Evolutionary conservation across 2,329 filamentous ascomycete species (phyloP).

Genomic region (Ophiocordyceps camponoti-rufipedis): DNA sequence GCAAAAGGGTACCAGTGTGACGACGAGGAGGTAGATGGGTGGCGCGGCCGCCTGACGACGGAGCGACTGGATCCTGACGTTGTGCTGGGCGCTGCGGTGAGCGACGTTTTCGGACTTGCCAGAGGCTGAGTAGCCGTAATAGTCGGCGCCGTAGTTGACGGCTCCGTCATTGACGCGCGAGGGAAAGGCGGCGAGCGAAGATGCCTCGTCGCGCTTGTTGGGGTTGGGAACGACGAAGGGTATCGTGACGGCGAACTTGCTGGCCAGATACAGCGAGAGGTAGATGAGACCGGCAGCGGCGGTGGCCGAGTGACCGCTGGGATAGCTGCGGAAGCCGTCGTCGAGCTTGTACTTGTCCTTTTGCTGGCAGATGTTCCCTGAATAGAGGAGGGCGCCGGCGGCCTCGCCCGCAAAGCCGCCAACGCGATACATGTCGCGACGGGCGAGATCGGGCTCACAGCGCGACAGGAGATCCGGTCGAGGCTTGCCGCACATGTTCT

Average conservation of each 20-base stretch:
- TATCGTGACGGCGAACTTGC: conserved; percentile 59
- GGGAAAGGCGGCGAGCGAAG: conserved; percentile 48
- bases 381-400: conserved; percentile 49
- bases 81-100: conserved; percentile 8
- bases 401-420: conserved; percentile 37
- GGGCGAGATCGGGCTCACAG: conserved; percentile 56
- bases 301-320: conserved; percentile 37
- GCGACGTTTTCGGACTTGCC: conserved; percentile 8
- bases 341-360: conserved; percentile 41
- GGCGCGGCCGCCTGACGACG: conserved; percentile 66
- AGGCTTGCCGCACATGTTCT: conserved; percentile 52
- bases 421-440: conserved; percentile 41
- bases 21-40: conserved; percentile 56
- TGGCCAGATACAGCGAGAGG: conserved; percentile 70
- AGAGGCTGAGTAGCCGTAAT: conserved; percentile 2
- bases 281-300: conserved; percentile 70
- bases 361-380: conserved; percentile 57
- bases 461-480: conserved; percentile 69
- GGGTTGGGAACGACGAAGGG: conserved; percentile 41
- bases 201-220: conserved; percentile 22
- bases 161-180: conserved; percentile 38
- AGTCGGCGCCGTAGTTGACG: conserved; percentile 7
- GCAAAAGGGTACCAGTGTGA: conserved; percentile 54
- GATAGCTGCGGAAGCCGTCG: conserved; percentile 72
- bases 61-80: conserved; percentile 15